Base-by-base conservation (phyloP, 2,329 filamentous ascomycete genomes). In the Immersiporthe knoxdaviesiana region DNA sequence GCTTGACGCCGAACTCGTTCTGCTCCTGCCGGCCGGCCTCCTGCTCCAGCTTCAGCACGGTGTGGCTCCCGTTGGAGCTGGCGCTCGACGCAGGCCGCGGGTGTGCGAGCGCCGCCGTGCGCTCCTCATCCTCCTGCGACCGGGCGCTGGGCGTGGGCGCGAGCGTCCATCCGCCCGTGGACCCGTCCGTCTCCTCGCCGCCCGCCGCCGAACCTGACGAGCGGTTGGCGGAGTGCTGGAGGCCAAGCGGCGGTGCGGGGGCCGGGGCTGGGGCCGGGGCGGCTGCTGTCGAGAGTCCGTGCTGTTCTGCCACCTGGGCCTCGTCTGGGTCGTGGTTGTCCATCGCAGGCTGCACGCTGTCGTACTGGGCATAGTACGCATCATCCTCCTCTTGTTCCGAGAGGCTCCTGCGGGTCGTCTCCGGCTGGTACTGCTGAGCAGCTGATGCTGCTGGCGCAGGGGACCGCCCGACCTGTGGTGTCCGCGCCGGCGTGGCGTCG, bases 251-350 rank as follows among this genome's bases (percentile, higher is more conserved):
- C 3, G 81, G 81, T 6, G 79, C 3, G 4, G 8, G 4, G 81
- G 81, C 8, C n/a, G n/a, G n/a, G n/a, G n/a, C n/a, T n/a, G n/a
- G n/a, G n/a, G 79, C 3, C 35, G 8, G 4, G 81, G 81, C 8
- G 73, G 65, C 10, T 11, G 72, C 54, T 12, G 79, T 78, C 24
- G 79, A 72, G 32, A 77, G 77, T 35, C 75, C 74, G 16, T 80
- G 81, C 68, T 84, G 89, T 79, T 69, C 60, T 65, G 65, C 70
- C 60, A 59, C 47, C n/a, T 60, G 64, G 14, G 70, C 70, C 67
- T 93, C 91, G 74, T 93, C 91, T n/a, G 92, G 92, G 73, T 94
- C 92, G 77, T 94, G 89, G 68, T 88, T 88, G 78, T 95, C 92
- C 84, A 95, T 88, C 41, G 92, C 92, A 2, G 92, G 91, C 77